Conservation (phyloP, 495 filamentous ascomycete genomes). For the Neurospora sp. region DNA sequence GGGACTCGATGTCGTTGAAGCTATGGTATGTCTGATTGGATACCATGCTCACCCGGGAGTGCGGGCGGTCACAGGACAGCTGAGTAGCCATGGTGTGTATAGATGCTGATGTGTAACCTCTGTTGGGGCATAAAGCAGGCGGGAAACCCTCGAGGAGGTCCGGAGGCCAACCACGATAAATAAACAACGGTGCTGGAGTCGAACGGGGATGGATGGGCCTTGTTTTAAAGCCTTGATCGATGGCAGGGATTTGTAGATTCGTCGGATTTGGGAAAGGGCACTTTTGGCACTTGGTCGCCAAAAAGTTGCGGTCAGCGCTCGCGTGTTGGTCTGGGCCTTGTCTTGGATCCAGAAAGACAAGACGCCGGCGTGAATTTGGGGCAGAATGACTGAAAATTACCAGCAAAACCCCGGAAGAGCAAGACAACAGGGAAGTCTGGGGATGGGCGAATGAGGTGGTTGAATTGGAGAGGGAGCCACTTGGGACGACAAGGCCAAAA, state of each 20-base stretch:
- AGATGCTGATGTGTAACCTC: background rate
- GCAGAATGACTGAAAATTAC: background rate
- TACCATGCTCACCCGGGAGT: conserved; percentile 30
- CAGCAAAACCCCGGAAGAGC: background rate
- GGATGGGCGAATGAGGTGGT: background rate
- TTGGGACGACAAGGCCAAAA: background rate
- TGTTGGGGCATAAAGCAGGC: conserved; percentile 12
- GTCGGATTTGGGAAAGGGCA: background rate
- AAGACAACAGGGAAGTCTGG: background rate
- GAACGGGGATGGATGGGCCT: background rate
- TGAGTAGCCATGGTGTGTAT: conserved; percentile 23
- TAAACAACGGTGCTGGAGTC: background rate
- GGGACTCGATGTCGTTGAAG: conserved; percentile 33
- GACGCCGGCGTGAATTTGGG: background rate
- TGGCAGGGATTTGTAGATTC: background rate
- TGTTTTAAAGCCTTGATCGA: background rate
- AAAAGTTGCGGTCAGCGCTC: background rate
- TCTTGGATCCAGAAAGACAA: background rate
- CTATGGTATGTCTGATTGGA: conserved; percentile 38
- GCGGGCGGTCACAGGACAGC: conserved; percentile 24
- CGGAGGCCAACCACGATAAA: conserved; percentile 3
- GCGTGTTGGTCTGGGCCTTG: background rate
- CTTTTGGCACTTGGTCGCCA: background rate
- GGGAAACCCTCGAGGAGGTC: background rate
- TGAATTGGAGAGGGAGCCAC: background rate